Percentiles rank a stretch among this genome's conserved stretches.
Conservation (phyloP, 805 yeast genomes). For the Metschnikowia anglica region DNA sequence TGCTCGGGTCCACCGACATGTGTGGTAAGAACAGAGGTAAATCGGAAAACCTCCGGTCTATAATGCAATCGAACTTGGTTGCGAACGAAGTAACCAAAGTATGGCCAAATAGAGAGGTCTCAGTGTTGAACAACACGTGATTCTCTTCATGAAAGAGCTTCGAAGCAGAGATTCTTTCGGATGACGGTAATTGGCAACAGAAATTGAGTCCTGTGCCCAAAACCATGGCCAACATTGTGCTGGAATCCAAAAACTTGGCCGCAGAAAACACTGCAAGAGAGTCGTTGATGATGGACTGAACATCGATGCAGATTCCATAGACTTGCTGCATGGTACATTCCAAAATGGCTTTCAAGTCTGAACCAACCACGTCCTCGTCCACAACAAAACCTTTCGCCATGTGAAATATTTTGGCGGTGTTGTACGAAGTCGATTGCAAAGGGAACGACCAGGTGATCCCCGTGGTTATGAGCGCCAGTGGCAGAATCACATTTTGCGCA, state of each 20-base stretch:
- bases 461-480: conserved; percentile 26
- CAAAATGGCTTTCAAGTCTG: conserved; percentile 44
- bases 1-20: conserved; percentile 30
- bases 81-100: conserved; percentile 31
- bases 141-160: conserved; percentile 15
- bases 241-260: conserved; percentile 40
- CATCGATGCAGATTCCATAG: conserved; percentile 30
- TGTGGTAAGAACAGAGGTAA: conserved; percentile 26
- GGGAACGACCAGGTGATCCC: conserved; percentile 64
- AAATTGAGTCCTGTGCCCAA: conserved; percentile 69
- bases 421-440: conserved; percentile 39
- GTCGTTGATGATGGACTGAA: conserved; percentile 57
- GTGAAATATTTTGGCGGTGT: conserved; percentile 46
- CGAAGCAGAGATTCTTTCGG: conserved; percentile 16
- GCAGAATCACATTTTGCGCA: conserved; percentile 20
- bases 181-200: conserved; percentile 39
- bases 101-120: conserved; percentile 54
- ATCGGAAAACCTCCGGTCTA: conserved; percentile 33
- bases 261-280: conserved; percentile 65
- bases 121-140: conserved; percentile 47
- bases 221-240: conserved; percentile 52
- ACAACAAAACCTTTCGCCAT: conserved; percentile 64
- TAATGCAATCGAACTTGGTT: conserved; percentile 40
- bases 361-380: conserved; percentile 39
- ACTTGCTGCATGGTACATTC: conserved; percentile 29